A percentile compares a stretch with the other conserved stretches of the same genome.
Evolutionary conservation across 164 flowering plant genomes (phyloP).

Genomic region (Liquidambar formosana): DNA sequence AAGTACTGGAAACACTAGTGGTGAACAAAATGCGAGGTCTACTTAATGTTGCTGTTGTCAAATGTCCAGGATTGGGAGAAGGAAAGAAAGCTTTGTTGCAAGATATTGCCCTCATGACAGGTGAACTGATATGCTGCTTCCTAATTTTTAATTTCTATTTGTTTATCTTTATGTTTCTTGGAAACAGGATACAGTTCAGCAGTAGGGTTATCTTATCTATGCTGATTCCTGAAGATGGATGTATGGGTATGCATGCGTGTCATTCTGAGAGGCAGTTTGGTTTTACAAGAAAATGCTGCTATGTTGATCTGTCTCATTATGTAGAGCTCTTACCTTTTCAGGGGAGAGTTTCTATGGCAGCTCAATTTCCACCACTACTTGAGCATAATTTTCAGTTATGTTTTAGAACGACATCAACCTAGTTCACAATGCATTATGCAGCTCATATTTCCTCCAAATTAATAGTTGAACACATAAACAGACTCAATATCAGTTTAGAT

Average conservation of each 20-base stretch:
- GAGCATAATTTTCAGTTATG: no score
- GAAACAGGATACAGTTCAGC: not conserved
- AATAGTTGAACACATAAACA: no score
- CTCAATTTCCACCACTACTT: no score
- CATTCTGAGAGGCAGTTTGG: not conserved
- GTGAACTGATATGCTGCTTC: slow-evolving; percentile 30
- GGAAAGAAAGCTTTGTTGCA: slow-evolving; percentile 86
- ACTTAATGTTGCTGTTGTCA: slow-evolving; percentile 75
- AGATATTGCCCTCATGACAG: slow-evolving; percentile 95
- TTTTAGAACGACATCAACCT: no score
- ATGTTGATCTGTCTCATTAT: no score
- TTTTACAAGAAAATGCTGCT: no score
- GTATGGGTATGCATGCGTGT: not conserved
- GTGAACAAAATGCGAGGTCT: slow-evolving; percentile 67
- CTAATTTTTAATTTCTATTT: not conserved
- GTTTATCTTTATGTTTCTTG: not conserved
- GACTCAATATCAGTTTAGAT: no score
- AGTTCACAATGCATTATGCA: no score
- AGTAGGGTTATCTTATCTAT: not conserved
- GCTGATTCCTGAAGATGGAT: not conserved
- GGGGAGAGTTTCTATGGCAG: no score
- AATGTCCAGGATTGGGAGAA: slow-evolving; percentile 79
- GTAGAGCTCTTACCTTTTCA: no score
- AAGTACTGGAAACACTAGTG: slow-evolving; percentile 68
- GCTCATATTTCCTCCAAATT: no score